These are phyloP conservation scores for Boletus sp. DNA, from an alignment of 768 basidiomycete species.

Conservation along the genomic window DNA sequence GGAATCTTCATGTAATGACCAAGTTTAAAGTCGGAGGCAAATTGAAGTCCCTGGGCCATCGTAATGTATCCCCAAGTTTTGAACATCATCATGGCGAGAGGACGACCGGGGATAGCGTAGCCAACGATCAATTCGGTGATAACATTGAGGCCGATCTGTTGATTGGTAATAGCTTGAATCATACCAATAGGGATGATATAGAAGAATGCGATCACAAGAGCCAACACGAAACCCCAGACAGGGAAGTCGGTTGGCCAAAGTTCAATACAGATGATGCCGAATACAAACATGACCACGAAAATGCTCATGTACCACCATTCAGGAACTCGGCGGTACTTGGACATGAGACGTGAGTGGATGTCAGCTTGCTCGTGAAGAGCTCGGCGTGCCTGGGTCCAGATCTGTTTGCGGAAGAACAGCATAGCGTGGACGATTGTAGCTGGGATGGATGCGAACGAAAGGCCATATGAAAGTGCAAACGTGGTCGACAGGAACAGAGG, in stretches of 20 bases:
- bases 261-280: conserved; percentile 58
- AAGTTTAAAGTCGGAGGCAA: conserved; percentile 72
- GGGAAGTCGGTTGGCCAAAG: conserved; percentile 55
- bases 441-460: conserved; percentile 43
- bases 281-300: conserved; percentile 52
- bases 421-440: conserved; percentile 40
- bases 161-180: conserved; percentile 81
- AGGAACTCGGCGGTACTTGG: conserved; percentile 53
- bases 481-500: conserved; percentile 45
- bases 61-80: conserved; percentile 69
- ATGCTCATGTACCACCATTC: conserved; percentile 54
- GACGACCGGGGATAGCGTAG: conserved; percentile 51
- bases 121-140: conserved; percentile 75
- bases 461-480: conserved; percentile 51
- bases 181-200: conserved; percentile 75
- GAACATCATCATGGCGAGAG: conserved; percentile 79
- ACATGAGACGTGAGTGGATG: conserved; percentile 59
- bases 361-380: conserved; percentile 56
- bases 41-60: conserved; percentile 62
- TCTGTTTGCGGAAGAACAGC: conserved; percentile 57
- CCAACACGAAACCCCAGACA: conserved; percentile 44
- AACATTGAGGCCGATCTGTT: conserved; percentile 66
- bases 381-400: conserved; percentile 47
- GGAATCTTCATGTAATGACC: conserved; percentile 74
- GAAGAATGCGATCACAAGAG: conserved; percentile 44